Base-by-base conservation (phyloP, 2,329 filamentous ascomycete genomes). In the Ascochyta pisi region DNA sequence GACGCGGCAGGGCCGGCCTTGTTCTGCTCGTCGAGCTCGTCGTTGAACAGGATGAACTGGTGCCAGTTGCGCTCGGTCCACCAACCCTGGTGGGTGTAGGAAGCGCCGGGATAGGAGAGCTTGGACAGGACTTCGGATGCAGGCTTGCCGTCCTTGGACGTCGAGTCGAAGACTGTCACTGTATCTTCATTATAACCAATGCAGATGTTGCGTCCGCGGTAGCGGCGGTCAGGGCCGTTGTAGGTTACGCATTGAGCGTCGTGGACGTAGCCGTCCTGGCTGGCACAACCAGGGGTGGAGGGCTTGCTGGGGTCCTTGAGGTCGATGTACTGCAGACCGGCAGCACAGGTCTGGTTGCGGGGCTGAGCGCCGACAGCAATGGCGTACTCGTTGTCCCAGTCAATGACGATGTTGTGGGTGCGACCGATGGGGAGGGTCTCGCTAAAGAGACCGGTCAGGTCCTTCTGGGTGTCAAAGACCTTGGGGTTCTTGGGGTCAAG, bases 81-180 rank as follows among this genome's bases (percentile, higher is more conserved):
- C 82, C 83, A 84, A 4, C 84, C 84, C 66, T 85, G 83, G 65
- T 86, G 84, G 4, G 82, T 83, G 73, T 86, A 86, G 15, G 77
- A 71, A 6, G 80, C 81, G 29, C 83, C 83, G 26, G 81, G 77
- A 68, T 85, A 86, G 0, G 78, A 78, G 3, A 82, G 83, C 50
- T 77, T 76, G 41, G 82, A 84, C 63, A 85, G 79, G 57, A 84
- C 76, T 80, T 84, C 70, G 80, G 83, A 70, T 65, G 84, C 85
- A 15, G 80, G 76, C 70, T 82, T 82, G 67, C 82, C 73, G 38
- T 80, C 74, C 72, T 83, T 83, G 70, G 82, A 73, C 31, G 79
- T 81, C 0, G 83, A 80, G 54, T 84, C 81, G 67, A 79, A 82
- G 49, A 83, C 81, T 45, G 80, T 82, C 47, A 82, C 64, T 0